These are phyloP conservation scores for Pleurotus eryngii DNA, from an alignment of 768 basidiomycete genomes.

Conservation along the genomic window DNA sequence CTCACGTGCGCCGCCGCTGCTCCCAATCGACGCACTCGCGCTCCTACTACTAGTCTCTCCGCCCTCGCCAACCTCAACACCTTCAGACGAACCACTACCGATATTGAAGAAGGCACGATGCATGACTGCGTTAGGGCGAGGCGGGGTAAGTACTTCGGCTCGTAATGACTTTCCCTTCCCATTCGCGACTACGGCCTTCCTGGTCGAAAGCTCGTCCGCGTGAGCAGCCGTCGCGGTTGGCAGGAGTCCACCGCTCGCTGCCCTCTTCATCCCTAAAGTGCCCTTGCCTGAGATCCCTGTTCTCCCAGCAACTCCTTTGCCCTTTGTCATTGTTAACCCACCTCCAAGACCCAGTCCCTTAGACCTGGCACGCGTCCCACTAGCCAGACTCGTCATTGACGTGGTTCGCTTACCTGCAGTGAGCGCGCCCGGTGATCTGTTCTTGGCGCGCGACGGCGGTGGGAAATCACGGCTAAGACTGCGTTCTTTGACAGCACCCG, in stretches of 20 bases:
- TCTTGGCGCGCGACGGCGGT: background rate
- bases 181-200: conserved; percentile 13
- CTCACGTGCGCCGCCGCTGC: background rate
- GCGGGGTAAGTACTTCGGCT: background rate
- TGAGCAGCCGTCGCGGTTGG: background rate
- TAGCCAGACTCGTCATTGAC: conserved; percentile 3
- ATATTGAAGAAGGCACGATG: conserved; percentile 5
- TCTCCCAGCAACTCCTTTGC: conserved; percentile 2
- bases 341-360: conserved; percentile 6
- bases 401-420: background rate
- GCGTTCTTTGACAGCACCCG: background rate
- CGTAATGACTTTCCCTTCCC: conserved; percentile 3
- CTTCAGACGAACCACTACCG: conserved; percentile 5
- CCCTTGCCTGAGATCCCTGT: conserved; percentile 10
- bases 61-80: conserved; percentile 10
- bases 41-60: conserved; percentile 11
- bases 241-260: conserved; percentile 5
- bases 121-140: background rate
- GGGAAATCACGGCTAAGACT: background rate
- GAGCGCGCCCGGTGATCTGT: conserved; percentile 1
- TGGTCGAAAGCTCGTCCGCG: conserved; percentile 11
- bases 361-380: background rate
- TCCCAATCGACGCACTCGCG: conserved; percentile 9
- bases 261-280: conserved; percentile 3
- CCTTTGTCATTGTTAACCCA: conserved; percentile 7